These are phyloP conservation scores for Sordariomycetes sp. DNA, from an alignment of 2,329 filamentous ascomycete species.

Conservation along the genomic window DNA sequence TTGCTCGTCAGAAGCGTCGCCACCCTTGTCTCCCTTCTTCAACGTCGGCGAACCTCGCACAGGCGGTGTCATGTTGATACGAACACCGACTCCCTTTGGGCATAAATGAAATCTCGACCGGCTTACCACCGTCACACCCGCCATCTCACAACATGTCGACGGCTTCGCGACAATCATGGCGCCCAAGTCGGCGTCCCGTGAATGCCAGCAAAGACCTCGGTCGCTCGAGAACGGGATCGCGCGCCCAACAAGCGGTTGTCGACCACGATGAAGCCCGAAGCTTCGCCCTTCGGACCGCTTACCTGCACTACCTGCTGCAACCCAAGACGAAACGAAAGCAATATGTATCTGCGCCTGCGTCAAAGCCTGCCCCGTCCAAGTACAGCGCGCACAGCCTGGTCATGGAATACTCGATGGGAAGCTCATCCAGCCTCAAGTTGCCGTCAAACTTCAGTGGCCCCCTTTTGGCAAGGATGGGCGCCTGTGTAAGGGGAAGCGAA, in stretches of 20 bases:
- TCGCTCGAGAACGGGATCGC: constrained; percentile 34
- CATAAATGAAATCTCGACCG: too few species aligned
- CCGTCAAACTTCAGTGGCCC: constrained; percentile 43
- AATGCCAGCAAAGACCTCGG: constrained; percentile 28
- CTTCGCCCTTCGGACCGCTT: constrained; percentile 83
- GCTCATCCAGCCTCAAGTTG: constrained; percentile 42
- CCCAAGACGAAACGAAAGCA: constrained; percentile 84
- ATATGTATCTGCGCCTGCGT: constrained; percentile 62
- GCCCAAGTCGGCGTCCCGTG: constrained; percentile 32
- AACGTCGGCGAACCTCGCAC: too few species aligned
- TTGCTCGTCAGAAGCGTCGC: too few species aligned
- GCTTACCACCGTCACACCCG: constrained; percentile 14
- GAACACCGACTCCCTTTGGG: constrained; percentile 10
- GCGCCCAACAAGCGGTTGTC: constrained; percentile 35
- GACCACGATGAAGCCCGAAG: constrained; percentile 78
- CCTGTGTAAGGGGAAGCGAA: constrained; percentile 74
- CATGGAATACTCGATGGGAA: constrained; percentile 65
- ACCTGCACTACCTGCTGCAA: constrained; percentile 86
- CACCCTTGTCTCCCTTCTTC: too few species aligned
- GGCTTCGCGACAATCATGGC: constrained; percentile 36
- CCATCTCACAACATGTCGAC: constrained; percentile 35
- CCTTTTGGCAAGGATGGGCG: constrained; percentile 65
- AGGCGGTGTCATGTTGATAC: too few species aligned
- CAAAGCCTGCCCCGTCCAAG: constrained; percentile 50
- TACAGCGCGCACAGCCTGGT: constrained; percentile 78